Evolutionary conservation across 495 filamentous ascomycete genomes (phyloP), one percentile per base, ranked within the genome.

Genomic region (Xylaria bambusicola): DNA sequence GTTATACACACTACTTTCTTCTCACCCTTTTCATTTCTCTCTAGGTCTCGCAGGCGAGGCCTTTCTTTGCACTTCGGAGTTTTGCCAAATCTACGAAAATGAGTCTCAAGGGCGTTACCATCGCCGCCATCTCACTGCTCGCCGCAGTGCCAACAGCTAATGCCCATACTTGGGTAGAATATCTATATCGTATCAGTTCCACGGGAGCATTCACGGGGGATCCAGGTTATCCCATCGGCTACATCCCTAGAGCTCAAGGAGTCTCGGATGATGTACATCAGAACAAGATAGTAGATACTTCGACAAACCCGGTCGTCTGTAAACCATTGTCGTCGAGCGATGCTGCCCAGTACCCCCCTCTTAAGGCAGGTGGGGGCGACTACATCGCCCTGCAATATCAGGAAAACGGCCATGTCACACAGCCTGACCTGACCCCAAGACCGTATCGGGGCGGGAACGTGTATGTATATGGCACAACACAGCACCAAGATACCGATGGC

Each of bases 381-480:
- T 81, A 81, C 40, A 78, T 95, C 51, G 88, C 92, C 20, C 72
- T 96, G 52, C 78, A 82, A 18, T 94, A 91, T 72, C 78, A 83
- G 49, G 93, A 97, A 63, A 97, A 97, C 66, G 93, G 93, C 15
- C 93, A 97, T 72, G 88, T 94, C 56, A 89, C 86, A 1, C 75
- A 86, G 0, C 84, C 87, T 6, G 66, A 78, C 26, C 80, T 80
- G 45, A 81, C 84, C 23, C 68, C 67, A 0, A 90, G 91, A 68
- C 90, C 89, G 0, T 49, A 77, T 57, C 87, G 88, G 40, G 82
- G 85, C 18, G 92, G 93, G 23, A 87, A 83, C 12, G 82, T 93
- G 18, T 95, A 85, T 67, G 79, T 97, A 44, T 96, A 92, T 66
- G 92, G 88, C 45, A 97, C 93, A 5, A 21, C 60, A 2, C 48